Base-by-base conservation (phyloP, 1,284 basidiomycete species). In the Naganishia cerealis region DNA sequence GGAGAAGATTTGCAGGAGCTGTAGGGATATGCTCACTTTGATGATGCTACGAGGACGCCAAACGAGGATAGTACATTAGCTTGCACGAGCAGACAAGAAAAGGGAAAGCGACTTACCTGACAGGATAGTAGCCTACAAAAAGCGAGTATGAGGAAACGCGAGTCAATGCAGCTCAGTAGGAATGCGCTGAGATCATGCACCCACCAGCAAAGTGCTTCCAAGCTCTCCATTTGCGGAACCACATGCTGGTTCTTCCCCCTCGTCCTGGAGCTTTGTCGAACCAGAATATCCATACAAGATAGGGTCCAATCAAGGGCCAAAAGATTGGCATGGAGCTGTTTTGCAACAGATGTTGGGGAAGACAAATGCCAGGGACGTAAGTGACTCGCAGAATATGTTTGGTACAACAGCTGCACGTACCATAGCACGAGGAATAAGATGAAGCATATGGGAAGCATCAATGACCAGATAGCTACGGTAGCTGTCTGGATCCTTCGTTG, bases 241-340 rank as follows among this genome's bases (percentile, higher is more conserved):
- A 92, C n/a, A 84, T 82, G 73, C 86, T 89, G 36, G 88, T 83
- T 24, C 92, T 83, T 0, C 91, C 93, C 13, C 94, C 93, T 38
- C 84, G 79, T 70, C 90, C 87, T 0, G 91, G 90, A 61, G 90
- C 88, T 33, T 83, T 81, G 80, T 98, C 94, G 69, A 92, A 82
- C 76, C 83, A 88, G 33, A 83, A 78, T 21, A 88, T 84, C 93
- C 94, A 99, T 56, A 91, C 78, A 70, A 89, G 77, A 79, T 99
- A 99, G n/a, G 86, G 80, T 6, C 87, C 82, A 21, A 97, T 78
- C 52, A 94, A 76, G 0, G 92, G 91, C 95, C 95, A 99, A 46
- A 93, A 79, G 3, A 87, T 84, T 0, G 94, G 95, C 67, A 92
- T 85, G 0, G 95, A 94, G 75, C 94, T 97, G 79, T 12, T 24